Evolutionary conservation across 2,329 filamentous ascomycete genomes (phyloP), one percentile per base, ranked within the genome.

Genomic region (Tolypocladium capitatum): DNA sequence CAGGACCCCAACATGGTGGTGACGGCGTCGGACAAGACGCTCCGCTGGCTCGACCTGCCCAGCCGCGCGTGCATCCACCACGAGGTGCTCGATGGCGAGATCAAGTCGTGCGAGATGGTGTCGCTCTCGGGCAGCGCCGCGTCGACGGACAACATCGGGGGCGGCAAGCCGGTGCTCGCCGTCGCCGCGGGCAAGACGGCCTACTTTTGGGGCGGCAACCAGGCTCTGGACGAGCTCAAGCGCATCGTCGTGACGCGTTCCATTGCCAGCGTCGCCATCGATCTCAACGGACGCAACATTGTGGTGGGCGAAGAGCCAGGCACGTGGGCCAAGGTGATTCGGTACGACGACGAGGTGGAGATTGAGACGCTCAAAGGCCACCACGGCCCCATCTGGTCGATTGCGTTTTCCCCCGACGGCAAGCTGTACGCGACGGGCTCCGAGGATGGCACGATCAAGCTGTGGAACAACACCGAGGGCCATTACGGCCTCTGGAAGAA

Each of bases 381-480:
- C 57, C 92, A 98, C 60, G 92, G 92, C 2, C 91, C 91, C 1
- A 92, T 98, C 52, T 98, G 92, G 92, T 95, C 89, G 6, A 82
- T 94, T 50, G 84, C 84, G 48, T 98, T 95, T 66, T 92, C 90
- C 0, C 92, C 92, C 0, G 92, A 98, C 60, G 90, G 90, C 43
- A 96, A 94, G 63, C 72, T 98, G 8, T 98, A 97, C 62, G 92
- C 90, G 1, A 98, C 92, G 1, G 92, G 87, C 30, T 96, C 90
- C 44, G 92, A 98, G 63, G 92, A 98, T 59, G 92, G 92, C 36
- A 98, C 92, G 0, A 94, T 98, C 65, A 98, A 98, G 69, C 73
- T 98, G 72, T 83, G 80, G 80, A 83, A 83, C 68, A 83, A 83
- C 53, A 83, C 79, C 50, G 76, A 80, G 6, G 80, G 79, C 1